Base-by-base conservation (phyloP, 169 alveolate species). In the Babesia caballi region DNA sequence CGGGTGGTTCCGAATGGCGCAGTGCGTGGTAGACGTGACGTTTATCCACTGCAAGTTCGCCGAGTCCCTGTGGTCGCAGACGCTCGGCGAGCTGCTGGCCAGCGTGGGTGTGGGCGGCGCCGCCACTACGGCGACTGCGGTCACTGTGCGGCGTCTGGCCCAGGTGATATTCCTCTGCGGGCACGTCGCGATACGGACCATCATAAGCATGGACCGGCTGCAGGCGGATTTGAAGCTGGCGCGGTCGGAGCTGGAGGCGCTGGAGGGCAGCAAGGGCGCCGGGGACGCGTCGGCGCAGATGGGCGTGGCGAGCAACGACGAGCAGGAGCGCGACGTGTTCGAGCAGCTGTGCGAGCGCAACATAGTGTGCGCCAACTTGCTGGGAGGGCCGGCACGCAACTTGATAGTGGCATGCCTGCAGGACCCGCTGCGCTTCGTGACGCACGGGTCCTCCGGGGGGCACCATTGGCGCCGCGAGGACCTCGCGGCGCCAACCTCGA, bases 221-320 rank as follows among this genome's bases (percentile, higher is more conserved):
- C 84, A 70, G 40, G 36, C 68, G 7, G 84, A 81, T 14, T 53
- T 81, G 49, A 81, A 81, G 47, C 36, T 14, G 3, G 80, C 66
- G 11, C 75, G 88, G 21, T 21, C 88, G 12, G 44, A 69, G 41
- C 32, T 66, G 28, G 86, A 78, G 27, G 28, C 63, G 12, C 30
- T 65, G 40, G 87, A 60, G 2, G 82, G 49, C 4, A 56, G 33
- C 25, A 71, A 56, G 36, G 7, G 15, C 23, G 35, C 5, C 27
- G 15, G 2, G 47, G 77, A 73, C 23, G 80, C 54, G 0, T 46
- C 75, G 4, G 52, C 25, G 17, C 69, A 71, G 36, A 81, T 81
- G 84, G 88, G 88, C 7, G 38, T 66, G 70, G 88, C 84, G 9
- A 65, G 84, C 8, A 81, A 53, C 42, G 88, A 71, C 36, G 88